Conservation (phyloP, 306 rosid species). For the Medicago ruthenica region DNA sequence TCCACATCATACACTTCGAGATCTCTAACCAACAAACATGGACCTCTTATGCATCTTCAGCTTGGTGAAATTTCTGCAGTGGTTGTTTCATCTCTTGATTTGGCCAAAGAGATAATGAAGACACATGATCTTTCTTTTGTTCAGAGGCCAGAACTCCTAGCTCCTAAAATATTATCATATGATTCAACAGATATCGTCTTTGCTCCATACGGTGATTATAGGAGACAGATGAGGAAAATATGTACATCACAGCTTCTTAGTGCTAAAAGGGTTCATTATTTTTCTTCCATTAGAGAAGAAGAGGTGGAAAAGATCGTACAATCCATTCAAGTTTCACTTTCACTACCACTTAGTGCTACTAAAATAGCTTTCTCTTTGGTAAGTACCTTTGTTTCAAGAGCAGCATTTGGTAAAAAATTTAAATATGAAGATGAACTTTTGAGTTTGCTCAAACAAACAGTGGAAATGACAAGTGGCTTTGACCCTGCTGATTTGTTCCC, state of each 20-base stretch:
- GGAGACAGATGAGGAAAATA: slow-evolving; percentile 63
- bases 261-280: slow-evolving; percentile 52
- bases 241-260: slow-evolving; percentile 52
- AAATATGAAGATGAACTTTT: slow-evolving; percentile 35
- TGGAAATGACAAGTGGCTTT: slow-evolving; percentile 27
- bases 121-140: slow-evolving; percentile 54
- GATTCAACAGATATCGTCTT: slow-evolving; percentile 33
- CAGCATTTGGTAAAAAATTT: slow-evolving; percentile 44
- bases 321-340: slow-evolving; percentile 36
- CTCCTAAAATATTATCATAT: slow-evolving; percentile 37
- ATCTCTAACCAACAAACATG: slow-evolving; percentile 48
- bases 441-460: not conserved
- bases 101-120: slow-evolving; percentile 51
- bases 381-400: slow-evolving; percentile 16
- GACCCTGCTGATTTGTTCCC: slow-evolving; percentile 50
- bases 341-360: slow-evolving; percentile 45
- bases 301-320: slow-evolving; percentile 46
- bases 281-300: slow-evolving; percentile 53
- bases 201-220: slow-evolving; percentile 55
- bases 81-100: slow-evolving; percentile 56
- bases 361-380: not conserved
- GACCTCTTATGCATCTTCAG: slow-evolving; percentile 59
- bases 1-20: slow-evolving; percentile 41
- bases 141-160: slow-evolving; percentile 44
- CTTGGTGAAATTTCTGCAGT: slow-evolving; percentile 52